Percentiles rank a stretch among this genome's conserved stretches.
Conservation (phyloP, 176 grass and related monocot species). For the Phyllostachys edulis region DNA sequence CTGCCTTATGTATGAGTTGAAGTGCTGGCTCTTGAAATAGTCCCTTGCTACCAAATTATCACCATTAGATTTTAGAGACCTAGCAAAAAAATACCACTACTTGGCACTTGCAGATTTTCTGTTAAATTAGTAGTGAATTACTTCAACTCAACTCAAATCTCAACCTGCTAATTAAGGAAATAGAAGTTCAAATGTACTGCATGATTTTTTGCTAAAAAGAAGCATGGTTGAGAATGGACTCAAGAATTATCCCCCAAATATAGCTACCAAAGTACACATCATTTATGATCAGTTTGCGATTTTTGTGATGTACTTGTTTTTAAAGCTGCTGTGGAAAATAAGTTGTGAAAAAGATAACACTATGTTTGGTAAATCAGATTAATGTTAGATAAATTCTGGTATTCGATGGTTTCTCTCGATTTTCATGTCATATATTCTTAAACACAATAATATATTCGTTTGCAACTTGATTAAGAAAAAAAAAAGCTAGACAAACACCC, state of each 20-base stretch:
- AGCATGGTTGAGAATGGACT: no score
- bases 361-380: no score
- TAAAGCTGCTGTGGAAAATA: no score
- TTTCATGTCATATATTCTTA: no score
- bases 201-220: background rate
- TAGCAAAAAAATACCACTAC: background rate
- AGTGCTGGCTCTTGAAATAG: background rate
- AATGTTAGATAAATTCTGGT: no score
- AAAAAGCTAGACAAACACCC: no score
- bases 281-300: background rate
- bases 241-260: background rate
- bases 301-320: no score
- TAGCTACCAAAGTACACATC: background rate
- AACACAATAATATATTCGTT: no score
- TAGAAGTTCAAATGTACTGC: background rate
- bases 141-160: background rate
- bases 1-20: background rate
- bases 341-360: no score
- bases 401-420: no score
- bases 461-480: no score
- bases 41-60: background rate
- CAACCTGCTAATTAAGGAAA: background rate
- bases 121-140: background rate
- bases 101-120: background rate
- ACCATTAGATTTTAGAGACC: background rate